phyloP scores from a whole-genome alignment of 2,329 filamentous ascomycete species.

The Setomelanomma holmii region DNA sequence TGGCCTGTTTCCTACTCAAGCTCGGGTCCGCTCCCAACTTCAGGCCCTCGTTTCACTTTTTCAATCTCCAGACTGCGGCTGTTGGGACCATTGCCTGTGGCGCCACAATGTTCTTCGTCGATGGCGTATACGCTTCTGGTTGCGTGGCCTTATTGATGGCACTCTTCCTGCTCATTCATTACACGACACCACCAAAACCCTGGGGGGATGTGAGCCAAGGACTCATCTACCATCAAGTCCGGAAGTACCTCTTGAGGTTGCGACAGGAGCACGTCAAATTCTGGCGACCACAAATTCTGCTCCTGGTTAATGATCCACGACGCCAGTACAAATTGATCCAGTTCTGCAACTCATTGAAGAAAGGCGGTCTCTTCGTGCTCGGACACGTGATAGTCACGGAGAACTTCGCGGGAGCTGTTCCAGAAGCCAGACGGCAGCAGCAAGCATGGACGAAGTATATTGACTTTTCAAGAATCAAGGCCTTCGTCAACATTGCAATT shows the following conservation, averaged over 20 bases:
- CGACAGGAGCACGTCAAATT: constrained; percentile 92
- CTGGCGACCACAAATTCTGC: constrained; percentile 86
- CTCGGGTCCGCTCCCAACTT: constrained; percentile 90
- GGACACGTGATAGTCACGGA: constrained; percentile 88
- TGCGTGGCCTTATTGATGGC: constrained; percentile 76
- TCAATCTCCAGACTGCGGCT: constrained; percentile 83
- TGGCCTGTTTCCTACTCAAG: constrained; percentile 86
- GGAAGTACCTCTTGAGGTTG: constrained; percentile 84
- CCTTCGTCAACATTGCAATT: constrained; percentile 86
- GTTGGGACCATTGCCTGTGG: constrained; percentile 77
- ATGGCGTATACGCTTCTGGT: constrained; percentile 77
- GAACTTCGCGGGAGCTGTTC: constrained; percentile 79
- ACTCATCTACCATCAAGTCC: constrained; percentile 85
- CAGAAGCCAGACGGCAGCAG: constrained; percentile 82
- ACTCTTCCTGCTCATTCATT: constrained; percentile 86
- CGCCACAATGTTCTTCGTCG: constrained; percentile 88
- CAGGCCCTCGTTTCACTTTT: constrained; percentile 85
- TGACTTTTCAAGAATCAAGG: constrained; percentile 84
- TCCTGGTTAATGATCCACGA: constrained; percentile 84
- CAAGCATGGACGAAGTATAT: constrained; percentile 86
- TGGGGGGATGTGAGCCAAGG: constrained; percentile 93
- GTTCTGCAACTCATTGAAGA: constrained; percentile 91
- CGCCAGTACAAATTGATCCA: constrained; percentile 83
- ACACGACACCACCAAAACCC: constrained; percentile 81
- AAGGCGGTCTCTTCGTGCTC: constrained; percentile 82